Evolutionary conservation across 192 early-diverging fungal species (phyloP).

Genomic region (Linnemannia elongata): DNA sequence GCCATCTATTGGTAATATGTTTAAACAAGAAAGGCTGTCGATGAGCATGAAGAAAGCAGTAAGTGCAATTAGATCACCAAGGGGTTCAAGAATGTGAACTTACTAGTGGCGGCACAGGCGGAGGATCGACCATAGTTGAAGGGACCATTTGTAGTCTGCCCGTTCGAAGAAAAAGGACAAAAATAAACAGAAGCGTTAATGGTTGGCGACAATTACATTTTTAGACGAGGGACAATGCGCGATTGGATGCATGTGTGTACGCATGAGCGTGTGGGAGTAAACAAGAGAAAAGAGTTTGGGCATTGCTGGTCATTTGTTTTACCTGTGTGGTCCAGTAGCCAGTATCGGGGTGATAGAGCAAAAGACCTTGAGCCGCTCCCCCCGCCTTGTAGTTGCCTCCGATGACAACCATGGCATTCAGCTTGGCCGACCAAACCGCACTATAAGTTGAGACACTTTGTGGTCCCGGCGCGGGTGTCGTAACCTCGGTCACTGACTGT

Average conservation of each 20-base stretch:
- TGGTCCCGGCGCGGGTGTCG: conserved; percentile 23
- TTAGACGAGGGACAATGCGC: neutral
- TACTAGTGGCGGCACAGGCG: conserved; percentile 47
- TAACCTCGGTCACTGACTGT: conserved; percentile 15
- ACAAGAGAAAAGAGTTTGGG: neutral
- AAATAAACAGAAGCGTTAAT: neutral
- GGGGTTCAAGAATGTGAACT: neutral
- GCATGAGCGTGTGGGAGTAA: neutral
- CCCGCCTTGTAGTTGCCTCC: conserved; percentile 14
- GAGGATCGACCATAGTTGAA: conserved; percentile 26
- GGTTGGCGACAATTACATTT: neutral
- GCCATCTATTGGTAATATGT: conserved; percentile 6
- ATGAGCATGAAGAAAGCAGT: neutral
- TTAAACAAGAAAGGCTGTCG: neutral
- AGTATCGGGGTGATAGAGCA: conserved; percentile 28
- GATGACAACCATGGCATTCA: conserved; percentile 42
- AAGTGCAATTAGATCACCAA: neutral
- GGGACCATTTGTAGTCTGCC: conserved; percentile 39
- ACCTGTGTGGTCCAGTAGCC: conserved; percentile 35
- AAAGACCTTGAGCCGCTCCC: neutral
- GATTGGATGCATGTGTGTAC: neutral
- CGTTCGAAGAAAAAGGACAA: neutral
- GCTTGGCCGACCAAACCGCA: conserved; percentile 31
- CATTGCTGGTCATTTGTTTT: neutral
- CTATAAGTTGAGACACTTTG: conserved; percentile 27